Base-by-base conservation (phyloP, 2,329 filamentous ascomycete species). In the Fusarium robinianum region DNA sequence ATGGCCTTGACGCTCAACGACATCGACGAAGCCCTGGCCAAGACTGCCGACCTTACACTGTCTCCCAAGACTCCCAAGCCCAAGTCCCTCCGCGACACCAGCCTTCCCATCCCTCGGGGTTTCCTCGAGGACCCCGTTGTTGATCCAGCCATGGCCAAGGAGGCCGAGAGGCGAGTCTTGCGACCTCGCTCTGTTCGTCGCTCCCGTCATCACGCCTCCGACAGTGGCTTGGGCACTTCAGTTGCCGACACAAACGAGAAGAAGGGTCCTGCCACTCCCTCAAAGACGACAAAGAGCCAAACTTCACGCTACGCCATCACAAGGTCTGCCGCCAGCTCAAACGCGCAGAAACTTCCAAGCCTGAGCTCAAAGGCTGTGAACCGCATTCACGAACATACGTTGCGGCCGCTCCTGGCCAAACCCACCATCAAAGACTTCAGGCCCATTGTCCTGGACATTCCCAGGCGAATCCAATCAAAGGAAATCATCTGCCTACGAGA, bases 401-500 rank as follows among this genome's bases (percentile, higher is more conserved):
- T 96, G 63, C 77, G 80, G 58, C 91, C 91, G 19, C 83, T 96
- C 35, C 79, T 94, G 44, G 79, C 80, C 53, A 86, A 91, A 63
- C 71, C 83, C 15, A 76, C 79, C 21, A 78, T 95, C 49, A 88
- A 90, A 67, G 83, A 87, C 34, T 96, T 96, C 67, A 85, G 90
- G 65, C 77, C 85, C 34, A 81, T 96, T 60, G 79, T 96, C 53
- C 77, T 86, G 57, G 85, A 88, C 67, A 83, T 90, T 54, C 89
- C 89, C 33, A 78, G 80, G 67, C 86, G 86, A 63, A 94, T 96
- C 66, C 81, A 83, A 63, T 81, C 84, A 64, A 91, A 90, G 69
- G 84, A 94, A 62, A 94, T 97, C 63, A 84, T 88, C 67, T 96
- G 88, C 72, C 81, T 97, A 41, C 84, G 92, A 68, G 92, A 97